phyloP scores from a whole-genome alignment of 257 asterid genomes.

The Lantana camara region DNA sequence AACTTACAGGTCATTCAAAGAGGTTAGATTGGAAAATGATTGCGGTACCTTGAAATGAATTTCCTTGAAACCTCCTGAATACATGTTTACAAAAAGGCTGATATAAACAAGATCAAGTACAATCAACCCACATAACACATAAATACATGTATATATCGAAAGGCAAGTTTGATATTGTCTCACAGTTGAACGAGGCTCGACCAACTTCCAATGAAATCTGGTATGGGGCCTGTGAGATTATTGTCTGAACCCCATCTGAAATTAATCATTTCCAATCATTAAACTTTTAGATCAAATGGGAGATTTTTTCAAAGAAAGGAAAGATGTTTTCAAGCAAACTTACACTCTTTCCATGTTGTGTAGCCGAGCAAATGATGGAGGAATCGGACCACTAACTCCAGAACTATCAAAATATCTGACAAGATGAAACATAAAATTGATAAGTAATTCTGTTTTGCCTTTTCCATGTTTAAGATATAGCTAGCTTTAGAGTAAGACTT shows the following conservation, averaged over 20 bases:
- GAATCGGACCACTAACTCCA: slow-evolving; percentile 60
- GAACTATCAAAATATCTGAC: slow-evolving; percentile 50
- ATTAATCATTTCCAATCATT: no score
- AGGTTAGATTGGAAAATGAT: slow-evolving; percentile 61
- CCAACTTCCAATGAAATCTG: no score
- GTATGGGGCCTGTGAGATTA: no score
- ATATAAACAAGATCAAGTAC: not conserved
- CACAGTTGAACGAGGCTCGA: no score
- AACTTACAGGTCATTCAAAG: slow-evolving; percentile 68
- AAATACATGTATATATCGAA: no score
- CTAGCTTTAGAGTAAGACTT: slow-evolving; percentile 23
- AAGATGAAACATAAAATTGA: slow-evolving; percentile 17
- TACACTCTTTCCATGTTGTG: no score
- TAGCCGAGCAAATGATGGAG: slow-evolving; percentile 47
- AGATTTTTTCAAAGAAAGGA: no score
- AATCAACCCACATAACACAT: no score
- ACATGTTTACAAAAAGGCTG: slow-evolving; percentile 2
- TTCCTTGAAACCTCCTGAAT: slow-evolving; percentile 78
- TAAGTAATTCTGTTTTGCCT: not conserved
- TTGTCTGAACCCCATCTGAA: no score
- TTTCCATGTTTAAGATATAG: no score
- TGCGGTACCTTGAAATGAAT: slow-evolving; percentile 80
- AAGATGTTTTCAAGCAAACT: no score
- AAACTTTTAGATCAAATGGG: no score
- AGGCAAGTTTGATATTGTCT: slow-evolving; percentile 29